phyloP scores from a whole-genome alignment of 148 eudicot species.

The Fagopyrum esculentum region DNA sequence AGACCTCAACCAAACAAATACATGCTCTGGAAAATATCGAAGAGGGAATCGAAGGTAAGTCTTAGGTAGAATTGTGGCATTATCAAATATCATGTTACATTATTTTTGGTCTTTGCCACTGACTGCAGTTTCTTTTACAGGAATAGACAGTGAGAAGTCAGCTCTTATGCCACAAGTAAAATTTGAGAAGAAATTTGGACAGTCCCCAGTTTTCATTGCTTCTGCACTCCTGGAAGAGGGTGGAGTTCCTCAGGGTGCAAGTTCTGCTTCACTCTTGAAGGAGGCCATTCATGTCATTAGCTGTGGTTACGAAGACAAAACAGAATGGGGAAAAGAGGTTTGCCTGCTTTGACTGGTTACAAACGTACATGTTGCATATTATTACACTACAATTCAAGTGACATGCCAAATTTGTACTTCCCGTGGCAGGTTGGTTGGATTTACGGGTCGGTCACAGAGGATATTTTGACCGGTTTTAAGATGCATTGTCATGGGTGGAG shows the following conservation, averaged over 20 bases:
- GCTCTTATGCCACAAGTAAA: constrained; percentile 75
- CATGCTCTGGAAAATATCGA: constrained; percentile 92
- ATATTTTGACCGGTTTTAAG: constrained; percentile 90
- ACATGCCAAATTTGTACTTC: background rate
- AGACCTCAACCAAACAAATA: constrained; percentile 57
- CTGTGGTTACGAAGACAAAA: constrained; percentile 91
- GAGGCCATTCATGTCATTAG: constrained; percentile 97
- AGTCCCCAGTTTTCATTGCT: constrained; percentile 84
- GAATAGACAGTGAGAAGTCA: constrained; percentile 69
- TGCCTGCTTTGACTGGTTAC: background rate
- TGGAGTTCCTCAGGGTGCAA: constrained; percentile 56
- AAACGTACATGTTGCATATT: background rate
- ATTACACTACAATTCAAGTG: background rate
- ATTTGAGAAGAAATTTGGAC: constrained; percentile 87
- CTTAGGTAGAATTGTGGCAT: background rate
- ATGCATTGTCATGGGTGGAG: constrained; percentile 99
- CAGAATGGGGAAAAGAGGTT: constrained; percentile 94
- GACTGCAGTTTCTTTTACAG: constrained; percentile 27
- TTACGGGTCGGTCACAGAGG: constrained; percentile 94
- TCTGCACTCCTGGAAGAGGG: constrained; percentile 82
- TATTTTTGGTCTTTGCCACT: background rate
- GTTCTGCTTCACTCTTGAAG: constrained; percentile 68
- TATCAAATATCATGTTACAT: background rate
- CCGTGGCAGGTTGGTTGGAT: constrained; percentile 80
- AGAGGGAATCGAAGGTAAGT: constrained; percentile 91